Percentiles rank a stretch among this genome's conserved stretches.
These are phyloP conservation scores for Sugiyamaella floridensis DNA, from an alignment of 805 yeast genomes.

Conservation along the genomic window DNA sequence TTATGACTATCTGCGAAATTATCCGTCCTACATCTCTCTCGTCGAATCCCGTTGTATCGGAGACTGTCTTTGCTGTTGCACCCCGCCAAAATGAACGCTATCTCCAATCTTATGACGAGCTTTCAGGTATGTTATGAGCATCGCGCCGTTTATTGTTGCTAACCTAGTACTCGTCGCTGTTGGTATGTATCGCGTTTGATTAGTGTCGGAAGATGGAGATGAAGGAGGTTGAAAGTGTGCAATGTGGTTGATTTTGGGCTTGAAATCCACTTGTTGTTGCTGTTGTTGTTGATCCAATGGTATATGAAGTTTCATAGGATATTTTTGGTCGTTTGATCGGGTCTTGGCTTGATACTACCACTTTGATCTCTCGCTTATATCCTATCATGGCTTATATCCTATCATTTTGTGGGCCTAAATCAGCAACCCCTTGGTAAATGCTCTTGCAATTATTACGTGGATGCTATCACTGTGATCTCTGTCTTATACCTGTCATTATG, in stretches of 20 bases:
- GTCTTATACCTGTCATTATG: too few species aligned
- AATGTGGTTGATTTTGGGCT: not conserved
- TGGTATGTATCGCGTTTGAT: not conserved
- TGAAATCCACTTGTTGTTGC: too few species aligned
- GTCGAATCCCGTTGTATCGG: not conserved
- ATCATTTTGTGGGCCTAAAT: too few species aligned
- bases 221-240: not conserved
- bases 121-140: not conserved
- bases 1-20: constrained; percentile 5
- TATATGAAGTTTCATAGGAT: too few species aligned
- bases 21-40: not conserved
- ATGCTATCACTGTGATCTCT: too few species aligned
- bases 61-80: constrained; percentile 1
- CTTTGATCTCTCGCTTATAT: not conserved
- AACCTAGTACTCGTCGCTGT: not conserved
- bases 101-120: not conserved
- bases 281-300: too few species aligned
- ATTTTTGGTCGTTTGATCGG: not conserved
- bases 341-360: not conserved
- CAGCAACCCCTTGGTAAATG: too few species aligned
- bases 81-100: not conserved
- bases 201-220: not conserved
- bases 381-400: too few species aligned
- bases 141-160: not conserved
- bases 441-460: too few species aligned